phyloP scores from a whole-genome alignment of 2,329 filamentous ascomycete species.

The Aspergillus ochraceus region DNA sequence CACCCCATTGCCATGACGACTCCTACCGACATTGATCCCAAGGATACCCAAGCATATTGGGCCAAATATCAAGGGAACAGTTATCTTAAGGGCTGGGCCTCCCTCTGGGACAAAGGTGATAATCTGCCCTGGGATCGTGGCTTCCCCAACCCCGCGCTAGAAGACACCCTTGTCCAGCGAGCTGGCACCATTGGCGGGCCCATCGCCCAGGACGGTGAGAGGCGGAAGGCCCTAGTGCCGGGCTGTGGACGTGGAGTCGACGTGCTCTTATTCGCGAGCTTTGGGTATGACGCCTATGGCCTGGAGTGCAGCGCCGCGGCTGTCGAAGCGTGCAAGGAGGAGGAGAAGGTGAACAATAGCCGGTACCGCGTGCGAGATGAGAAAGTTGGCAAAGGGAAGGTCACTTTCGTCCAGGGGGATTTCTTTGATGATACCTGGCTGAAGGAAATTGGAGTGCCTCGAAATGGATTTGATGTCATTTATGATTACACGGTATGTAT shows the following conservation, averaged over 20 bases:
- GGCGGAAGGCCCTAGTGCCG: conserved; percentile 68
- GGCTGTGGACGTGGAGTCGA: conserved; percentile 83
- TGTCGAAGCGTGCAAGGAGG: conserved; percentile 37
- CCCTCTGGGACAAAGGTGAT: conserved; percentile 53
- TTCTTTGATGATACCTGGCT: conserved; percentile 48
- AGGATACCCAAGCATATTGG: conserved; percentile 43
- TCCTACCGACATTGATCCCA: conserved; percentile 12
- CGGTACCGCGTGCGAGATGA: conserved; percentile 39
- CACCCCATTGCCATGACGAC: conserved; percentile 15
- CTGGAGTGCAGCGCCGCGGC: conserved; percentile 64
- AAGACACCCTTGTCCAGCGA: conserved; percentile 50
- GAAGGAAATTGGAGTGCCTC: conserved; percentile 32
- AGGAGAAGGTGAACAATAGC: conserved; percentile 31
- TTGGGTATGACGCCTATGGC: conserved; percentile 75
- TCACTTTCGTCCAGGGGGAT: conserved; percentile 44
- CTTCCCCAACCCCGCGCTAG: conserved; percentile 56
- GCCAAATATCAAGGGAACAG: conserved; percentile 38
- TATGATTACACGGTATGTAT: conserved; percentile 62
- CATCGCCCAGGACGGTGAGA: conserved; percentile 24
- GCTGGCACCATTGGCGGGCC: conserved; percentile 38
- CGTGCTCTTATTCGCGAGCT: conserved; percentile 68
- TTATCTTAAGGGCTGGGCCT: conserved; percentile 53
- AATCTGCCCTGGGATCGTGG: conserved; percentile 61
- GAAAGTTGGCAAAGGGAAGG: conserved; percentile 36
- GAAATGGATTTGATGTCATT: conserved; percentile 50